phyloP scores from a whole-genome alignment of 345 rosid species.

The Erodium maritimum region DNA sequence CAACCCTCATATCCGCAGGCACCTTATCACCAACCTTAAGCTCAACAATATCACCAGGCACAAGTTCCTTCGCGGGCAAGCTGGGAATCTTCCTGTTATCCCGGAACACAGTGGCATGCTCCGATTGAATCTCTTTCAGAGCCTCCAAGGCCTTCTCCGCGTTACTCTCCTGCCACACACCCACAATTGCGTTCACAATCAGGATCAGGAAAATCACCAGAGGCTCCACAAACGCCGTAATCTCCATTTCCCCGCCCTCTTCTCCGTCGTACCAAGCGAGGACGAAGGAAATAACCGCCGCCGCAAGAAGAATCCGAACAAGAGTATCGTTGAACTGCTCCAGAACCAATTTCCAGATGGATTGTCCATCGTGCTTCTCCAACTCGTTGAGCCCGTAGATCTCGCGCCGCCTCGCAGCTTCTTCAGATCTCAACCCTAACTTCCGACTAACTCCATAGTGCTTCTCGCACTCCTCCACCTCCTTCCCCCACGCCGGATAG shows the following conservation, averaged over 20 bases:
- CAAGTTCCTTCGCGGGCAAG: conserved; percentile 45
- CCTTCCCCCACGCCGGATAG: conserved; percentile 52
- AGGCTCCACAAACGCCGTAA: conserved; percentile 65
- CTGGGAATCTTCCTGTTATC: conserved; percentile 28
- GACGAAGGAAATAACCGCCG: conserved; percentile 48
- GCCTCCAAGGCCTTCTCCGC: conserved; percentile 73
- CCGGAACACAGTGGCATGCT: conserved; percentile 45
- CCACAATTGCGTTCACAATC: conserved; percentile 51
- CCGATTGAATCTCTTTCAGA: conserved; percentile 57
- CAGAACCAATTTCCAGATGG: conserved; percentile 34
- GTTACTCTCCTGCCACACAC: conserved; percentile 63
- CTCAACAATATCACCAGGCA: conserved; percentile 55
- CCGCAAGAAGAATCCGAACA: conserved; percentile 43
- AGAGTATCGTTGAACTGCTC: conserved; percentile 60
- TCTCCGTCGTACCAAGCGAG: conserved; percentile 53
- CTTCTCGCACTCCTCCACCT: conserved; percentile 35
- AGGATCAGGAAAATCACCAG: conserved; percentile 57
- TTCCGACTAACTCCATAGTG: conserved; percentile 22
- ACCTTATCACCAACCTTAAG: conserved; percentile 61
- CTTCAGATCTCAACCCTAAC: conserved; percentile 25
- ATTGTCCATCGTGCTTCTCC: conserved; percentile 46
- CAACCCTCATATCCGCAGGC: conserved; percentile 61
- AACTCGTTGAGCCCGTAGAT: conserved; percentile 46
- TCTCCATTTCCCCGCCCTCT: conserved; percentile 48
- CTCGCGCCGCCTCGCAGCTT: conserved; percentile 28